Evolutionary conservation across 352 stramenopile genomes (phyloP), one percentile per base, ranked within the genome.

Genomic region (Phytophthora cajani): DNA sequence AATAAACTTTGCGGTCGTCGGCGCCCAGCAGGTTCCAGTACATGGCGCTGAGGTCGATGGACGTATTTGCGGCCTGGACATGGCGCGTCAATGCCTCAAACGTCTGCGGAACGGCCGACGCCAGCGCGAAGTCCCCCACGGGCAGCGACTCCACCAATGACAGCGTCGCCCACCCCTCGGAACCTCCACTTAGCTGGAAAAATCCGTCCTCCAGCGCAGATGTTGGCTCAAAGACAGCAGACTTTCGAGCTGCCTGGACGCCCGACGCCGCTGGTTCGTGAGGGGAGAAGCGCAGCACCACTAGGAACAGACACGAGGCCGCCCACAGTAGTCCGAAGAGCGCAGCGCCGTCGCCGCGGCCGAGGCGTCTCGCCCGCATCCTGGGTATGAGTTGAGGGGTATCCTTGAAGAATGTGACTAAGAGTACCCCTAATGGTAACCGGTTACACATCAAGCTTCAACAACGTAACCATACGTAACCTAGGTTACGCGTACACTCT

Each of bases 41-140:
- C 88, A 93, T 95, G 64, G 86, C 88, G 32, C 82, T 92, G 17
- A 95, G 77, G 57, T 94, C 82, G 54, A 95, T 88, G 8, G 78
- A 81, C 54, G 23, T 56, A 3, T 67, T 81, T 10, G 86, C 87
- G 4, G 62, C 54, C 3, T 77, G 47, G 0, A 91, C 82, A 57
- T 77, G 83, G 4, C 63, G 62, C 19, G 78, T 74, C 36, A 94
- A 75, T 32, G 62, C 67, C 25, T 87, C 79, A 25, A 85, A 85
- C 0, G 87, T 95, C 64, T 75, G 64, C 44, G 62, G 68, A 9
- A 77, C 65, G 11, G 50, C 40, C 1, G 82, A 85, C 2, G 71
- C 49, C 17, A 92, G 67, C 12, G 58, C 58, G 57, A 89, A 91
- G 51, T 90, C 76, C 51, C 87, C 87, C 44, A 94, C 66, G 1